Conservation (phyloP, 805 yeast genomes). For the Monosporozyma yasuniensis region DNA sequence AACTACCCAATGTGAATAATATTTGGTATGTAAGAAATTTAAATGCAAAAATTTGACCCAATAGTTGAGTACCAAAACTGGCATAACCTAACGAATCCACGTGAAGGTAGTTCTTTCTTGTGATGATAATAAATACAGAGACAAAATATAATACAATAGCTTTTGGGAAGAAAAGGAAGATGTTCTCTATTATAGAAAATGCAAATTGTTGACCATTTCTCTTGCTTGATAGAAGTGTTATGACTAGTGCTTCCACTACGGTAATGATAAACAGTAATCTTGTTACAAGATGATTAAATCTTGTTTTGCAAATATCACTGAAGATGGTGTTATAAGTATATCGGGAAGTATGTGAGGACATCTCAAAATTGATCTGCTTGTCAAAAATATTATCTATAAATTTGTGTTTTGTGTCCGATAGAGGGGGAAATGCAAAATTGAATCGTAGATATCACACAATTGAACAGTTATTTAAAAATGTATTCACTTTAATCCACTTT, state of each 20-base stretch:
- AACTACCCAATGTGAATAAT: constrained; percentile 13
- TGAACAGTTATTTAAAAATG: no score
- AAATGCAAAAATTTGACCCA: constrained; percentile 27
- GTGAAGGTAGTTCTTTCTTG: constrained; percentile 35
- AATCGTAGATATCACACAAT: background rate
- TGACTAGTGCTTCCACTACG: constrained; percentile 20
- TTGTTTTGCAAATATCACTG: constrained; percentile 33
- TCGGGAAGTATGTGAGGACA: background rate
- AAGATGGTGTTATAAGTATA: constrained; percentile 19
- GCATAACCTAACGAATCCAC: constrained; percentile 29
- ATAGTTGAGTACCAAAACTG: constrained; percentile 13
- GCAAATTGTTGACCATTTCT: background rate
- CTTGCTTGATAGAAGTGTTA: constrained; percentile 17
- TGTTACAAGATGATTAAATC: constrained; percentile 33
- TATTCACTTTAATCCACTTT: background rate
- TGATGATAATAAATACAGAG: constrained; percentile 29
- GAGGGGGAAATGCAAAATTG: background rate
- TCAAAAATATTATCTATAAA: no score
- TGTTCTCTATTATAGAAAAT: constrained; percentile 18
- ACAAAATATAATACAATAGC: constrained; percentile 23
- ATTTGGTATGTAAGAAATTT: constrained; percentile 23
- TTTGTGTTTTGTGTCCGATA: background rate
- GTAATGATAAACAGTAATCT: constrained; percentile 29
- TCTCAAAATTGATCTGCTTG: background rate
- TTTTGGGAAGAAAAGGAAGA: constrained; percentile 23